Base-by-base conservation (phyloP, 768 basidiomycete species). In the Thelephora ganbajun region DNA sequence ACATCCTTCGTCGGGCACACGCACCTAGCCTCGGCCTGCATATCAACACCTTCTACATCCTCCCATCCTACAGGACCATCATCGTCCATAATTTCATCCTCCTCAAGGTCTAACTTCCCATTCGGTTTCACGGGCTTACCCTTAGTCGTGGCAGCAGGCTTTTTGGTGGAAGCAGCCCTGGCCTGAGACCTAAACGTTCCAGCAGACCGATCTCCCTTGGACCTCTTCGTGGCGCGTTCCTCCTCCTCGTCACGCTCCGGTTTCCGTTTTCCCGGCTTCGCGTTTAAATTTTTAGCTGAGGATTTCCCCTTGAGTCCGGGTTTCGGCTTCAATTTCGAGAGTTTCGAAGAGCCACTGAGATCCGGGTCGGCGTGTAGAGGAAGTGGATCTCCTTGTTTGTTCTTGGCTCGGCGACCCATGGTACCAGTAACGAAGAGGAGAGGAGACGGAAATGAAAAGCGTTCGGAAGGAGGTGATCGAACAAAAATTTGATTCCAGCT, bases 371-470 rank as follows among this genome's bases (percentile, higher is more conserved):
- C 69, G 6, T 46, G 56, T 23, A 85, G 56, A 26, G 85, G 73
- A 49, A 69, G 69, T 0, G 88, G 88, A 11, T 79, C 69, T 1
- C 67, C 72, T 62, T 92, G 89, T 66, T 91, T 91, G 65, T 83
- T 80, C 63, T 84, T 88, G 54, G 86, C 75, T 52, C 86, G 77
- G 58, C 88, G 76, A 51, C 89, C 89, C 89, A 92, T 91, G 44
- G 42, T 56, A 18, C 7, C 18, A 6, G 20, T 39, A 22, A 6
- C 3, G 6, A n/a, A 22, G 4, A 11, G 37, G 37, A 39, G n/a
- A 39, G 16, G 37, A 39, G 37, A 39, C 11, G n/a, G n/a, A 11
- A 22, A 39, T 16, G 3, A 11, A 23, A 11, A 44, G 45, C 22
- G 23, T n/a, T n/a, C n/a, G n/a, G n/a, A 42, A 6, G 41, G 45